Base-by-base conservation (phyloP, 2,329 filamentous ascomycete species). In the Orbilia javanica region DNA sequence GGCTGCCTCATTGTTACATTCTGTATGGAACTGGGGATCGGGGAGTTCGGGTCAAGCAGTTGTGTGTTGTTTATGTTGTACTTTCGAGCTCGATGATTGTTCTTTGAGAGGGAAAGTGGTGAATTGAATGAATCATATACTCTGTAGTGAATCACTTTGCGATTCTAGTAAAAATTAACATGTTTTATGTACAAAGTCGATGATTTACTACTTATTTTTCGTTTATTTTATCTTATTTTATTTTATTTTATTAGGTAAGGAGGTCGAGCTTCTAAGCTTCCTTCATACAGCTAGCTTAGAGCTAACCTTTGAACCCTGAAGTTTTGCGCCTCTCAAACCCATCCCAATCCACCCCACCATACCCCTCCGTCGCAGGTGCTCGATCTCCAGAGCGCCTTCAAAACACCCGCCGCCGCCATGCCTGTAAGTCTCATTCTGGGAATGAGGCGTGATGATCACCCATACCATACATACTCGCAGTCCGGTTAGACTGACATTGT, bases 361-460 rank as follows among this genome's bases (percentile, higher is more conserved):
- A 60, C 31, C 55, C 55, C 55, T 27, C 60, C 29, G 10, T 20
- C 13, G 27, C 27, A 66, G 22, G 34, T 39, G 48, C 34, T 46
- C 50, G 27, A 68, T 10, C 48, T 25, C 25, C 18, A 52, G 46
- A 55, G 48, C 48, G 34, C 64, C 25, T 7, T 55, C 65, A 42
- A 64, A n/a, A 3, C 42, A 44, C 6, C 52, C 60, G 18, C 25
- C 25, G 25, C 18, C 57, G 42, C 25, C 42, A 77, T 77, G 73
- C 73, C 73, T 18, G 73, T 77, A 71, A 63, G 73, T 75, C 18
- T 34, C 55, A 42, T 60, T 42, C 55, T 8, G 18, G 11, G 20
- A 39, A 57, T 15, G n/a, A 50, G 34, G 31, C 55, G 20, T 60
- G 34, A 60, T 10, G 22, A 22, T 29, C 39, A 39, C 20, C 42